phyloP scores from a whole-genome alignment of 1,284 basidiomycete species.

The Mrakiaceae sp. region DNA sequence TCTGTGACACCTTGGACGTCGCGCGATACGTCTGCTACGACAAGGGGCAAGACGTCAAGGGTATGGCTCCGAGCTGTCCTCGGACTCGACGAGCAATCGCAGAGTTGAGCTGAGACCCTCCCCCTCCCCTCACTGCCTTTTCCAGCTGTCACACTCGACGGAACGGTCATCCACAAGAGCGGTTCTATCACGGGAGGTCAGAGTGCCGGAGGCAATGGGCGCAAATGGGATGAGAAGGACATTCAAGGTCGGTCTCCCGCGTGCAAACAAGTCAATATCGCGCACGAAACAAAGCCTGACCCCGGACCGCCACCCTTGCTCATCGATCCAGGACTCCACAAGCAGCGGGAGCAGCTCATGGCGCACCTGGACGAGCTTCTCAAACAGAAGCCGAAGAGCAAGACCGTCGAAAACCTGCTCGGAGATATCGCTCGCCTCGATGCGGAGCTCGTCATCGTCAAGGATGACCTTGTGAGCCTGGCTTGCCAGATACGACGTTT shows the following conservation, averaged over 20 bases:
- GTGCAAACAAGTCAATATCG: background rate
- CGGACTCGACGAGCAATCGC: no score
- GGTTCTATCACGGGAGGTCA: slow-evolving; percentile 93
- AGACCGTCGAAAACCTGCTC: slow-evolving; percentile 67
- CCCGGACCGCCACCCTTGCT: background rate
- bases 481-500: background rate
- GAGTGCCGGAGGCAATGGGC: slow-evolving; percentile 54
- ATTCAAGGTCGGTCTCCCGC: slow-evolving; percentile 53
- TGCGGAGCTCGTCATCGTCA: slow-evolving; percentile 54
- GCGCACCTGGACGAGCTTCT: slow-evolving; percentile 69
- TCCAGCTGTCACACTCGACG: slow-evolving; percentile 87
- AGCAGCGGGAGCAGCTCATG: slow-evolving; percentile 60
- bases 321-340: slow-evolving; percentile 48
- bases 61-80: slow-evolving; percentile 37
- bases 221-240: slow-evolving; percentile 90
- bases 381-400: slow-evolving; percentile 67
- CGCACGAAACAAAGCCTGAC: no score
- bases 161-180: slow-evolving; percentile 93
- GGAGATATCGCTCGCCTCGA: slow-evolving; percentile 70
- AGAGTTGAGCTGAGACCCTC: background rate
- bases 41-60: slow-evolving; percentile 89
- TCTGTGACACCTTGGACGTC: slow-evolving; percentile 90
- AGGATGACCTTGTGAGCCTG: slow-evolving; percentile 65
- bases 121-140: background rate
- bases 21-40: slow-evolving; percentile 87